Evolutionary conservation across 2,329 filamentous ascomycete species (phyloP), one percentile per base, ranked within the genome.

Genomic region (Colletotrichum cordylinicola): DNA sequence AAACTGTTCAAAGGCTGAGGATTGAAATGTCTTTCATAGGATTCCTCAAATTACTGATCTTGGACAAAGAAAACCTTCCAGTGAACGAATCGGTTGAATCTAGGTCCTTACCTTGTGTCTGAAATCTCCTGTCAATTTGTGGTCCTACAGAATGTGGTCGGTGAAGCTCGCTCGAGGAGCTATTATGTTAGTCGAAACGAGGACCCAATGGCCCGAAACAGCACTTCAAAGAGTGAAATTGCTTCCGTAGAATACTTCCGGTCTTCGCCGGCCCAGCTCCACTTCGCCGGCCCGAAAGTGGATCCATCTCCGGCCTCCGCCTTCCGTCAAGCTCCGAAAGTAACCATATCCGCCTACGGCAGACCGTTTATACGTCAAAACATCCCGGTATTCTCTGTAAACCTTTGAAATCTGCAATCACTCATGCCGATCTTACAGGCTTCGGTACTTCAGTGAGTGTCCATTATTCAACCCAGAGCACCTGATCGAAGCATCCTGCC

Each of bases 261-360:
- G 10, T 0, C 55, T 7, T 29, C 24, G 55, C 55, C 55, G 24
- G 13, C 24, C 4, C 24, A 18, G 55, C 27, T 18, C 55, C 55
- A 15, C 29, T 27, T 58, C 16, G 15, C 21, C 55, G 24, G 2
- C 21, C 55, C 24, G 55, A 9, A 4, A 18, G 55, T 58, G 55
- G 55, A 4, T 9, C 55, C 0, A 0, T 0, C 1, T 24, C 15
- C 55, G 21, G 0, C 27, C 21, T 6, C 8, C 15, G 4, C 6
- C 4, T 2, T 21, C 8, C 15, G 21, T 4, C 8, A 1, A 29
- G 18, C 24, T 29, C 21, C 27, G 24, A 21, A 58, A 29, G 55
- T 13, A 0, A 12, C 24, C 43, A 21, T 21, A 0, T n/a, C 43
- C 43, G 7, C n/a, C 43, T 3, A 52, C 43, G 0, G 6, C 10